These are phyloP conservation scores for Russula sp. DNA, from an alignment of 768 basidiomycete genomes.

Conservation along the genomic window DNA sequence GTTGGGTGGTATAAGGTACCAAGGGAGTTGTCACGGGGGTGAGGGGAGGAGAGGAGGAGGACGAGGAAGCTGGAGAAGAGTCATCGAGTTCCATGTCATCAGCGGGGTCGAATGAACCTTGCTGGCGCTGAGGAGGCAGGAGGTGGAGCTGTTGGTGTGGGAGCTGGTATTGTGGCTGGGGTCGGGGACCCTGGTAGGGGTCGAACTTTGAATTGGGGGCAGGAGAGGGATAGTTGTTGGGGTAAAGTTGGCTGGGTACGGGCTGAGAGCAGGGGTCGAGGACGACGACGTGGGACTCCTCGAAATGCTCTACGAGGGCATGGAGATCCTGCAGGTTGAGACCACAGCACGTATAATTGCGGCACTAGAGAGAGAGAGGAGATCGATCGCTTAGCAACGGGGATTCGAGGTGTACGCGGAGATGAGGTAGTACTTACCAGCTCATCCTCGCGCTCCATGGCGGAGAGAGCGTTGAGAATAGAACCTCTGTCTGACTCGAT, in stretches of 20 bases:
- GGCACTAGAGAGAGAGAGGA: slow-evolving; percentile 43
- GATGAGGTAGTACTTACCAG: slow-evolving; percentile 41
- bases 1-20: slow-evolving; percentile 28
- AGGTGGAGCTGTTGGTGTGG: slow-evolving; percentile 26
- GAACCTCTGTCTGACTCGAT: slow-evolving; percentile 54
- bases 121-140: slow-evolving; percentile 31
- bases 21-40: slow-evolving; percentile 42
- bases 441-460: slow-evolving; percentile 67
- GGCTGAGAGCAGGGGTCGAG: slow-evolving; percentile 39
- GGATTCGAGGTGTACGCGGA: not conserved
- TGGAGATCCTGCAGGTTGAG: slow-evolving; percentile 69
- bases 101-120: slow-evolving; percentile 50
- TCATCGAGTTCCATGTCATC: slow-evolving; percentile 85
- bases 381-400: slow-evolving; percentile 18
- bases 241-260: slow-evolving; percentile 15
- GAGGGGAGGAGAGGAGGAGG: slow-evolving; percentile 38
- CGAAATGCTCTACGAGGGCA: slow-evolving; percentile 87
- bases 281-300: slow-evolving; percentile 82
- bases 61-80: slow-evolving; percentile 32
- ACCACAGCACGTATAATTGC: slow-evolving; percentile 89
- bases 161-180: slow-evolving; percentile 20
- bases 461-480: slow-evolving; percentile 59
- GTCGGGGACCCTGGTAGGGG: slow-evolving; percentile 8
- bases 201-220: slow-evolving; percentile 16
- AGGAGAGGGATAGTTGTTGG: slow-evolving; percentile 17